phyloP scores from a whole-genome alignment of 2,329 filamentous ascomycete genomes.

The Acrocalymma vagum region DNA sequence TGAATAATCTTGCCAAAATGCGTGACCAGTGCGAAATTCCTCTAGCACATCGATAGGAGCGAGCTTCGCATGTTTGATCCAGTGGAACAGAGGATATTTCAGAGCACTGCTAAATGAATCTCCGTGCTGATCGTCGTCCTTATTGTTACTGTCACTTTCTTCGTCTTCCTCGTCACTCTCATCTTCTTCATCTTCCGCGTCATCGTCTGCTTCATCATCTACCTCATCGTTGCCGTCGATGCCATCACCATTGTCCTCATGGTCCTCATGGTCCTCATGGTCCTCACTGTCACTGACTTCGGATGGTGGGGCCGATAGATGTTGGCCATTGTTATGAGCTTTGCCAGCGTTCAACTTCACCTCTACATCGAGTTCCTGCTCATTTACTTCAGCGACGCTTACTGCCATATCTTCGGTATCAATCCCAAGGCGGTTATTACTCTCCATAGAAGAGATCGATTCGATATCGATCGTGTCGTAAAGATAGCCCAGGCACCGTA shows the following conservation, averaged over 20 bases:
- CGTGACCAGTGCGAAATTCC: slow-evolving; percentile 22
- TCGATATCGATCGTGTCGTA: slow-evolving; percentile 16
- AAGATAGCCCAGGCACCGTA: slow-evolving; percentile 27
- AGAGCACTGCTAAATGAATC: slow-evolving; percentile 11
- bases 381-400: too few relatives aligned
- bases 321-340: too few relatives aligned
- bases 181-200: slow-evolving; percentile 1
- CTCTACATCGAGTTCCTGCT: too few relatives aligned
- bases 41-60: slow-evolving; percentile 27
- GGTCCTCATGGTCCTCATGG: slow-evolving; percentile 2
- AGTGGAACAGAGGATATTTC: slow-evolving; percentile 29
- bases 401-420: too few relatives aligned
- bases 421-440: too few relatives aligned
- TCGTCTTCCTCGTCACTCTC: slow-evolving; percentile 3
- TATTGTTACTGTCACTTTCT: slow-evolving; percentile 2
- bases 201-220: slow-evolving; percentile 1
- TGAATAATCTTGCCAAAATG: slow-evolving; percentile 26
- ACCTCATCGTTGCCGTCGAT: slow-evolving; percentile 1
- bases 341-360: not conserved
- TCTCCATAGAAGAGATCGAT: too few relatives aligned
- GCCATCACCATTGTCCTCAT: not conserved
- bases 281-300: slow-evolving; percentile 1
- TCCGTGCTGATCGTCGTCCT: slow-evolving; percentile 10
- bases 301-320: too few relatives aligned
- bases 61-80: slow-evolving; percentile 30